Evolutionary conservation across 106 monocot genomes (phyloP).

Genomic region (Cymbidium sinense): DNA sequence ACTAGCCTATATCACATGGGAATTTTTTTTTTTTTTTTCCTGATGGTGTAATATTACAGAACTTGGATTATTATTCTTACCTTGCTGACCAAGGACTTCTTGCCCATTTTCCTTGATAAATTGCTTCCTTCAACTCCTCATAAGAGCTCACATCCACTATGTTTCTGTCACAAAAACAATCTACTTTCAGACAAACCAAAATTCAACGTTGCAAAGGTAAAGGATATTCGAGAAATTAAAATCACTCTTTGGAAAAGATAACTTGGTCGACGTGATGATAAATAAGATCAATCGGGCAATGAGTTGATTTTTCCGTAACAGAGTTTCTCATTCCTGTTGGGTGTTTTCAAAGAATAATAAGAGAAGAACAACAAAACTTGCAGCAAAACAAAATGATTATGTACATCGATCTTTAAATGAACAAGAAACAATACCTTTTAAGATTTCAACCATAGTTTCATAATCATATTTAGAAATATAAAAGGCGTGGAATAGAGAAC

Average conservation of each 20-base stretch:
- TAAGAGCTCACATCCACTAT: constrained; percentile 91
- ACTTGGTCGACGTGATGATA: not conserved
- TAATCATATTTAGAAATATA: not conserved
- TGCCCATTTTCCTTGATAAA: constrained; percentile 90
- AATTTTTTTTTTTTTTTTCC: too few relatives aligned
- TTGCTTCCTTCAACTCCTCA: constrained; percentile 70
- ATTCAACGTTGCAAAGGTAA: not conserved
- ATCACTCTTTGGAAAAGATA: not conserved
- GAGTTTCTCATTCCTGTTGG: not conserved
- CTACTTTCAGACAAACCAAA: not conserved
- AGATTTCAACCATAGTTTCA: not conserved
- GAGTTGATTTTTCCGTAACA: not conserved
- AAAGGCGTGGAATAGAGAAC: not conserved
- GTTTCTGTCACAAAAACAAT: constrained; percentile 43
- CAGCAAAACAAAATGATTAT: not conserved
- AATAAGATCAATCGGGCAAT: not conserved
- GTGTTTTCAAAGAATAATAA: not conserved
- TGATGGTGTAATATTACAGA: not conserved
- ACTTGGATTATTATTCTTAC: constrained; percentile 21
- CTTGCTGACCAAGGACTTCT: constrained; percentile 96
- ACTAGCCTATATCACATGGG: too few relatives aligned
- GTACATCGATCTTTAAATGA: not conserved
- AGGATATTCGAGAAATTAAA: not conserved
- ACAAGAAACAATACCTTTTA: not conserved
- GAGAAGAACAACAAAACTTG: not conserved